phyloP scores from a whole-genome alignment of 495 filamentous ascomycete species.

The Tuber melanosporum region DNA sequence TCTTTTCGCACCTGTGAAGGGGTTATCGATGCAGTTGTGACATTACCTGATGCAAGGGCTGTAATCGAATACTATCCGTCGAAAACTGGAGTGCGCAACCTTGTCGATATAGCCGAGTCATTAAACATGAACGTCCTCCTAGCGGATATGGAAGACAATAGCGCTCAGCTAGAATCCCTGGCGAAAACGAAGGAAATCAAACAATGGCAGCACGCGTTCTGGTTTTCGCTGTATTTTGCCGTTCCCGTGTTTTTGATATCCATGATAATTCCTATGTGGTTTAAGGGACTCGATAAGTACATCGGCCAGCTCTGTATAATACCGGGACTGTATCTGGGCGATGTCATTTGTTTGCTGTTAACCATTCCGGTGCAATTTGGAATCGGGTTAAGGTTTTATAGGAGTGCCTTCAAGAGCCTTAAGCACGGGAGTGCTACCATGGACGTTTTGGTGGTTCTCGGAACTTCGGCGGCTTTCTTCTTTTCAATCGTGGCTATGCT shows the following conservation, averaged over 20 bases:
- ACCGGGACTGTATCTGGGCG: conserved; percentile 79
- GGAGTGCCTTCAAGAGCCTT: conserved; percentile 81
- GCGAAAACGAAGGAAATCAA: conserved; percentile 94
- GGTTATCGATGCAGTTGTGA: conserved; percentile 64
- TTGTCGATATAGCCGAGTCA: conserved; percentile 76
- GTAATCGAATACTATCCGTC: conserved; percentile 63
- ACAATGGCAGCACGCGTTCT: conserved; percentile 79
- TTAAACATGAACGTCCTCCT: conserved; percentile 80
- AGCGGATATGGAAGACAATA: conserved; percentile 88
- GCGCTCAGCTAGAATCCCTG: conserved; percentile 90
- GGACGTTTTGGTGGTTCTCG: conserved; percentile 92
- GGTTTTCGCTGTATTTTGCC: conserved; percentile 67
- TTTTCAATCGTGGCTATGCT: conserved; percentile 88
- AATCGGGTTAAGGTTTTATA: conserved; percentile 86
- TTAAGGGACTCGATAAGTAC: conserved; percentile 46
- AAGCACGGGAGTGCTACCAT: conserved; percentile 88
- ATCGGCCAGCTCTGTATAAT: conserved; percentile 54
- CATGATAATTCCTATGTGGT: conserved; percentile 80
- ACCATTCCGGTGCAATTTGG: conserved; percentile 96
- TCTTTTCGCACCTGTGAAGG: conserved; percentile 60
- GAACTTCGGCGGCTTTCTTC: conserved; percentile 96
- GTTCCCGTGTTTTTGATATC: conserved; percentile 86
- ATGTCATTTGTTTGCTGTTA: conserved; percentile 70
- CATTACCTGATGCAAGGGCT: conserved; percentile 60
- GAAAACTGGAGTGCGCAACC: conserved; percentile 65